Evolutionary conservation across 2,329 filamentous ascomycete species (phyloP).

Genomic region (Beauveria australis): DNA sequence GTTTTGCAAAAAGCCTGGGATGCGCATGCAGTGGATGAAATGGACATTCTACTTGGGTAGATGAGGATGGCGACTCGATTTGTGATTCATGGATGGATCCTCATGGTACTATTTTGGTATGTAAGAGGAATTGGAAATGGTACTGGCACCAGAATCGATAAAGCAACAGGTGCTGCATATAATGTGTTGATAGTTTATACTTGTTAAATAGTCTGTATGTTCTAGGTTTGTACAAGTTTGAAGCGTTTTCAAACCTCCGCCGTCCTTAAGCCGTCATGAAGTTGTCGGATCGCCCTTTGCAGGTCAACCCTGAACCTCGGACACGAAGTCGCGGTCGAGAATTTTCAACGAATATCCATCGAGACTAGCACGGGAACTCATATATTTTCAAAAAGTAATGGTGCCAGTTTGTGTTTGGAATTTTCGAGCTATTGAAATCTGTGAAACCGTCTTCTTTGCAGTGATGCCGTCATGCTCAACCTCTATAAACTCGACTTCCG

Average conservation of each 20-base stretch:
- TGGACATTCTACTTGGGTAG: slow-evolving; percentile 33
- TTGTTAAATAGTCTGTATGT: not conserved
- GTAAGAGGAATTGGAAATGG: not conserved
- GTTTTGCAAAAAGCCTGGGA: slow-evolving; percentile 34
- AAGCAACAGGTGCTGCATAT: not conserved
- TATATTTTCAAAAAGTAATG: too few relatives aligned
- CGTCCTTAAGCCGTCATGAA: too few relatives aligned
- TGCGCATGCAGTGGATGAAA: slow-evolving; percentile 29
- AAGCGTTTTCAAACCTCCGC: not conserved
- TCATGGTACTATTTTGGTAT: not conserved
- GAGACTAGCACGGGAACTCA: too few relatives aligned
- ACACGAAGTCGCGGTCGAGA: too few relatives aligned
- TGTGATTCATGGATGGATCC: not conserved
- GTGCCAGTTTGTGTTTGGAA: too few relatives aligned
- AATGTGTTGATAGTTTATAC: not conserved
- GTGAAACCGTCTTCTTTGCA: not conserved
- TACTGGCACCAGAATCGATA: not conserved
- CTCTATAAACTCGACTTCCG: not conserved
- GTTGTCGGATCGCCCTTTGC: not conserved
- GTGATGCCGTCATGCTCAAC: slow-evolving; percentile 1
- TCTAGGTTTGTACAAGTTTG: not conserved
- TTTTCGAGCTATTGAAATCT: not conserved
- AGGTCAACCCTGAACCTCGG: not conserved
- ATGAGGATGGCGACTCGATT: not conserved
- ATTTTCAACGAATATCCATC: too few relatives aligned